phyloP scores from a whole-genome alignment of 2,329 filamentous ascomycete genomes.

The Calonectria hawksworthii region DNA sequence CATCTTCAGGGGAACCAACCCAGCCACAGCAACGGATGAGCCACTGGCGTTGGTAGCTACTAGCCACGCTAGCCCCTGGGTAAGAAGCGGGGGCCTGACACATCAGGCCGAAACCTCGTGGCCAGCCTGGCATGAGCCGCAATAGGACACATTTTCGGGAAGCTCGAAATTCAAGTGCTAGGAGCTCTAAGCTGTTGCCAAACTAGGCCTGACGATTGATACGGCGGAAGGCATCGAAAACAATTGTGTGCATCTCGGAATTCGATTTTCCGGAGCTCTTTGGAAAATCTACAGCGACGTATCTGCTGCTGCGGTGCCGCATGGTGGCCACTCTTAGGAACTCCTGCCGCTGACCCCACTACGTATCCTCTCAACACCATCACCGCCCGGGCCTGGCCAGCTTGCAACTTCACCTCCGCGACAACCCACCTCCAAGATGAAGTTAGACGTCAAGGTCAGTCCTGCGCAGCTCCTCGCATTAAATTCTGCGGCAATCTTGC shows the following conservation, averaged over 20 bases:
- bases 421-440: slow-evolving; percentile 52
- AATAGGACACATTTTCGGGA: slow-evolving; percentile 48
- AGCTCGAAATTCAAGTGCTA: slow-evolving; percentile 43
- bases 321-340: slow-evolving; percentile 45
- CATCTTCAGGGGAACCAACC: not conserved
- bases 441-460: slow-evolving; percentile 60
- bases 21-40: slow-evolving; percentile 10
- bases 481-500: not conserved
- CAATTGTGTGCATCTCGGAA: not conserved
- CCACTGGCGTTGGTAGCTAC: not conserved
- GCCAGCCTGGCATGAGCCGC: slow-evolving; percentile 48
- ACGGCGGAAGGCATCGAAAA: slow-evolving; percentile 14
- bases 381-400: slow-evolving; percentile 47
- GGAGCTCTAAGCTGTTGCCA: slow-evolving; percentile 39
- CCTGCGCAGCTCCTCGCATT: not conserved
- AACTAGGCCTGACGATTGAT: slow-evolving; percentile 39
- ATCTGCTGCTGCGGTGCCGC: slow-evolving; percentile 33
- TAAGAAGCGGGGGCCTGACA: slow-evolving; percentile 36
- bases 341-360: slow-evolving; percentile 46
- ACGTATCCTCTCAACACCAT: slow-evolving; percentile 43
- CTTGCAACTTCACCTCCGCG: slow-evolving; percentile 47
- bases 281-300: slow-evolving; percentile 19
- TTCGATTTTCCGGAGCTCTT: not conserved
- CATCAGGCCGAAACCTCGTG: slow-evolving; percentile 45
- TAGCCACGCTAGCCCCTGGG: slow-evolving; percentile 32